These are phyloP conservation scores for Paecilomyces sp. DNA, from an alignment of 2,329 filamentous ascomycete genomes.

Conservation along the genomic window DNA sequence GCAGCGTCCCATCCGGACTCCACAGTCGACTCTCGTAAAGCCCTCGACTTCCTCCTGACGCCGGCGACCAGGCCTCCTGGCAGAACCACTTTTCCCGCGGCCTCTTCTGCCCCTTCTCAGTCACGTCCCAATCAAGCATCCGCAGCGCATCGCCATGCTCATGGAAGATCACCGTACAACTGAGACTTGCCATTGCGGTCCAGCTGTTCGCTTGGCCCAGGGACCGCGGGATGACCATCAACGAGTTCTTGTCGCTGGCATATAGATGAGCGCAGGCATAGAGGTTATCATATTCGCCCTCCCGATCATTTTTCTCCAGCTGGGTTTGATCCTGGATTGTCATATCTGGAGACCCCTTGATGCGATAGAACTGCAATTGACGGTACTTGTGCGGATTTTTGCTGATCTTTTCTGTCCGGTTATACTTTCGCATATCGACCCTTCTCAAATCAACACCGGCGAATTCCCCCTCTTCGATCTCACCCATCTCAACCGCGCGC, in stretches of 20 bases:
- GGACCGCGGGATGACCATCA: conserved; percentile 46
- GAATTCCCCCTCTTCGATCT: conserved; percentile 22
- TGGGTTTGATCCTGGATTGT: conserved; percentile 9
- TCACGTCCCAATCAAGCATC: conserved; percentile 32
- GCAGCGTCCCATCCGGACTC: conserved; percentile 34
- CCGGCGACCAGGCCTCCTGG: conserved; percentile 42
- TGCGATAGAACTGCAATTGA: conserved; percentile 41
- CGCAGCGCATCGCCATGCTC: conserved; percentile 30
- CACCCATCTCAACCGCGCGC: conserved; percentile 16
- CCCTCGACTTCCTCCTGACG: conserved; percentile 38
- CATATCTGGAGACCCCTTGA: conserved; percentile 34
- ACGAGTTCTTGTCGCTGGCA: conserved; percentile 49
- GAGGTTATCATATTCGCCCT: conserved; percentile 41
- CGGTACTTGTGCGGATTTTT: conserved; percentile 27
- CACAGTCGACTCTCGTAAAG: conserved; percentile 43
- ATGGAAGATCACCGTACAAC: conserved; percentile 44
- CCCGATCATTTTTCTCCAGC: conserved; percentile 15
- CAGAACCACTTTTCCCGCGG: conserved; percentile 39
- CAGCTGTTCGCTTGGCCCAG: conserved; percentile 35
- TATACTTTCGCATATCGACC: conserved; percentile 46
- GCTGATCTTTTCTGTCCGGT: conserved; percentile 22
- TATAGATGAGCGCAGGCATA: conserved; percentile 54
- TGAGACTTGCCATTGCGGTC: conserved; percentile 40
- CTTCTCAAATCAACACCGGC: conserved; percentile 44
- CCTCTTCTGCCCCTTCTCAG: conserved; percentile 6